Base-by-base conservation (phyloP, 2,329 filamentous ascomycete species). In the Ascochyta koolunga region DNA sequence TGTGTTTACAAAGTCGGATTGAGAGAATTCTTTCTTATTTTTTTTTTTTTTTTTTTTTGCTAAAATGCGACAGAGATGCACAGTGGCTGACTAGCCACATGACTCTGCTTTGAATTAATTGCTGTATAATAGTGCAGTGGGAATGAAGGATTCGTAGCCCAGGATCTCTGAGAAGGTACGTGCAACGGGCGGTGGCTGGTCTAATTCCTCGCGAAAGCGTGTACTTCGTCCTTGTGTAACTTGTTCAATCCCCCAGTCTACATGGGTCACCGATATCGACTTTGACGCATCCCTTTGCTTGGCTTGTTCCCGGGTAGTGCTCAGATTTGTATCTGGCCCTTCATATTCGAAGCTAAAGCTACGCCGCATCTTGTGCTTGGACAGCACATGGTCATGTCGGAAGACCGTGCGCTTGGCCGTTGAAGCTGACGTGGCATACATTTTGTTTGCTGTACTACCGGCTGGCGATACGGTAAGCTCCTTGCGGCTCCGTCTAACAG, bases 141-240 rank as follows among this genome's bases (percentile, higher is more conserved):
- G 36, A 22, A 54, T 16, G n/a, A 46, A 50, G n/a, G 40, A 13
- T 24, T 41, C 32, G 18, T 11, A 9, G 13, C 40, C 24, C 19
- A 54, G 18, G 5, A 54, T 54, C 35, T 46, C 25, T 2, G 45
- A 41, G 36, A 54, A 49, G 2, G 46, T 50, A 21, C 29, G 41
- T 31, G 45, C 29, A 16, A 49, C 19, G 13, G 13, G 15, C 19
- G 35, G 35, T 42, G 5, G 40, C 21, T 32, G 11, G 3, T 46
- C 29, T 15, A 22, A 2, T n/a, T 50, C 22, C 21, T 50, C 36
- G 5, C 31, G 31, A 18, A 32, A 41, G 5, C 15, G 31, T 19
- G 36, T 24, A 36, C 22, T 31, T 27, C 31, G 35, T 9, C n/a
- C 13, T 5, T 29, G 18, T 22, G 22, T 36, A 10, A 11, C 9